Percentiles rank a stretch among this genome's conserved stretches.
Conservation (phyloP, 2,329 filamentous ascomycete genomes). For the Hysterium pulicare region DNA sequence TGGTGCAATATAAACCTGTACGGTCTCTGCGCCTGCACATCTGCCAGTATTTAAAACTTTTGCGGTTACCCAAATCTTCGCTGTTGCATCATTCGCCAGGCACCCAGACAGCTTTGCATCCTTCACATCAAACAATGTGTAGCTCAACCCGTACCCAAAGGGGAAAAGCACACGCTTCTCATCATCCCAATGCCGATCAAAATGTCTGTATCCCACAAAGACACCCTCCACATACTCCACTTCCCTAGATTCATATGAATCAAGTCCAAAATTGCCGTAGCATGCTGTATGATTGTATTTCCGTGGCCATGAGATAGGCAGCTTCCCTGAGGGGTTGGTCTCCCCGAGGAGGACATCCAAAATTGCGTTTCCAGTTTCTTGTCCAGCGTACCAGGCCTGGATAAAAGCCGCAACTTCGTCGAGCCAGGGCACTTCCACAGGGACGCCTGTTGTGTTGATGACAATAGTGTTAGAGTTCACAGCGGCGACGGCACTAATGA, state of each 20-base stretch:
- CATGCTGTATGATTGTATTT: constrained; percentile 55
- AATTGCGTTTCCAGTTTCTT: constrained; percentile 62
- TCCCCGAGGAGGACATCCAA: constrained; percentile 63
- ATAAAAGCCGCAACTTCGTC: constrained; percentile 59
- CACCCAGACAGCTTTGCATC: constrained; percentile 45
- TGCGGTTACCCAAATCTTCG: constrained; percentile 54
- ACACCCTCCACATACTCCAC: constrained; percentile 26
- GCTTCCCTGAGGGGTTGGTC: constrained; percentile 60
- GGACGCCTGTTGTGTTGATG: constrained; percentile 64
- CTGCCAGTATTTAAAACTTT: constrained; percentile 55
- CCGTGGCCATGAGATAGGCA: constrained; percentile 61
- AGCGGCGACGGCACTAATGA: constrained; percentile 47
- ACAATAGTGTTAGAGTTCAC: constrained; percentile 65
- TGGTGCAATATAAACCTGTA: constrained; percentile 59
- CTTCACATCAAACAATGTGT: constrained; percentile 51
- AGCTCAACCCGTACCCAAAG: constrained; percentile 63
- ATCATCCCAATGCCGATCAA: constrained; percentile 17
- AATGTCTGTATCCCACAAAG: constrained; percentile 34
- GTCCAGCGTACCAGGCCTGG: constrained; percentile 69
- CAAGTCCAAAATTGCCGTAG: constrained; percentile 64
- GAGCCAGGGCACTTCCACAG: constrained; percentile 67
- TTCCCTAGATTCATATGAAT: constrained; percentile 55
- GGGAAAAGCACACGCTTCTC: constrained; percentile 59
- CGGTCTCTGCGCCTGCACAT: constrained; percentile 58
- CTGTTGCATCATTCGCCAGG: constrained; percentile 38